Conservation (phyloP, 495 filamentous ascomycete species). For the Neurospora hispaniola region DNA sequence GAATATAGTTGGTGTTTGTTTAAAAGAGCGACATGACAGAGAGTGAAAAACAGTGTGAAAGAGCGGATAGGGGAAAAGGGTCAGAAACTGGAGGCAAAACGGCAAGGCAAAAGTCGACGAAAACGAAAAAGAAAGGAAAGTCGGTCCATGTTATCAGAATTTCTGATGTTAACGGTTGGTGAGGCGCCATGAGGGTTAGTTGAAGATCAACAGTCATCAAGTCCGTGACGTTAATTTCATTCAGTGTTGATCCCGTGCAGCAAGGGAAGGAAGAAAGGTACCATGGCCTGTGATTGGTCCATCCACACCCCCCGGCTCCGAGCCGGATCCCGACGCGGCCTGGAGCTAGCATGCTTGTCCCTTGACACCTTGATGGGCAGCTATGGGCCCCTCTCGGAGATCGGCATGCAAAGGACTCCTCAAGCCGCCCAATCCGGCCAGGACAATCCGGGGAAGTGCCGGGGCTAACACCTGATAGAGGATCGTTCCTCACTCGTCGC, state of each 20-base stretch:
- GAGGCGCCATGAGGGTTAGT: not conserved
- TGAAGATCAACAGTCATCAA: not conserved
- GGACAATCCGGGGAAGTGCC: not conserved
- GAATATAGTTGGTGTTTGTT: not conserved
- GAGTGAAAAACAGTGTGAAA: not conserved
- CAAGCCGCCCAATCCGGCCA: not conserved
- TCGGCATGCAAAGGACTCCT: not conserved
- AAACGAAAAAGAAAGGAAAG: not conserved
- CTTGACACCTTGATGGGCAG: not conserved
- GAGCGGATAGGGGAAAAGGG: not conserved
- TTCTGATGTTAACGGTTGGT: not conserved
- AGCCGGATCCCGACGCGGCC: not conserved
- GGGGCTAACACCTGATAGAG: not conserved
- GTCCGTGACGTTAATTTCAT: not conserved
- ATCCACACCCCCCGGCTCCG: not conserved
- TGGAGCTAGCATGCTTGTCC: not conserved
- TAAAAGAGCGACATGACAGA: not conserved
- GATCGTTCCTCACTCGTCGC: not conserved
- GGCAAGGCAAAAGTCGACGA: not conserved
- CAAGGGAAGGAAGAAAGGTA: not conserved
- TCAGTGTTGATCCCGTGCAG: not conserved
- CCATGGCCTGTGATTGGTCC: not conserved
- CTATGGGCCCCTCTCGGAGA: not conserved
- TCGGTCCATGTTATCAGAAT: not conserved
- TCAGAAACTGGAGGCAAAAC: not conserved